These are phyloP conservation scores for Vigna mungo DNA, from an alignment of 306 rosid species.

Conservation along the genomic window DNA sequence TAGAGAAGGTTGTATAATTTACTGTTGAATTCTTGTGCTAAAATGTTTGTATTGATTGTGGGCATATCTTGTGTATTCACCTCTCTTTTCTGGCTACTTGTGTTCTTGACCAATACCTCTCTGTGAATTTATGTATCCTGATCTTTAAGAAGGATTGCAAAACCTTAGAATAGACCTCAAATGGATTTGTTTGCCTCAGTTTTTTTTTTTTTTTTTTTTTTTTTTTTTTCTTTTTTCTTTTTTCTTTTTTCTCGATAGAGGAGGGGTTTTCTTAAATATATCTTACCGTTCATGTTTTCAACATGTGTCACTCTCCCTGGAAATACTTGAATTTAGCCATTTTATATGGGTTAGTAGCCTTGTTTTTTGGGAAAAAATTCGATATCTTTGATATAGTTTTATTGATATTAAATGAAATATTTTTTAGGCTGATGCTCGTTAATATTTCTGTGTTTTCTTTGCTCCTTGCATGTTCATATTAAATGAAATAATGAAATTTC, in stretches of 20 bases:
- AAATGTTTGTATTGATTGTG: slow-evolving; percentile 34
- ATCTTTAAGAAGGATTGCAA: slow-evolving; percentile 1
- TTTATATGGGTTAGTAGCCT: slow-evolving; percentile 22
- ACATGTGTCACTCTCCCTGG: slow-evolving; percentile 32
- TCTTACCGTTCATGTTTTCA: slow-evolving; percentile 14
- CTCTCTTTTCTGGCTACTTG: background rate
- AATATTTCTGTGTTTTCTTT: slow-evolving; percentile 15
- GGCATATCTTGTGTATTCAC: slow-evolving; percentile 11
- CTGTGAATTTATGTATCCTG: slow-evolving; percentile 29
- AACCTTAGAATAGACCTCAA: background rate
- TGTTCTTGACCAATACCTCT: background rate
- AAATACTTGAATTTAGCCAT: slow-evolving; percentile 8
- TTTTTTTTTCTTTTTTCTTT: slow-evolving; percentile 4
- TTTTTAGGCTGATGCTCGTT: slow-evolving; percentile 27
- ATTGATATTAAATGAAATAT: slow-evolving; percentile 2
- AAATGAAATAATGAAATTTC: background rate
- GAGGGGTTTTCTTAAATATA: background rate
- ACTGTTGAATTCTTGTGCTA: slow-evolving; percentile 32
- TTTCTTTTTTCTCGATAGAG: background rate
- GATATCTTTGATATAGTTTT: background rate
- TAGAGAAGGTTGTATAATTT: slow-evolving; percentile 77
- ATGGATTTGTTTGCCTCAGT: background rate
- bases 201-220: slow-evolving; percentile 16
- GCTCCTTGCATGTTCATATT: slow-evolving; percentile 6
- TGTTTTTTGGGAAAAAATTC: slow-evolving; percentile 7